phyloP scores from a whole-genome alignment of 2,329 filamentous ascomycete genomes.

The Apiospora arundinis region DNA sequence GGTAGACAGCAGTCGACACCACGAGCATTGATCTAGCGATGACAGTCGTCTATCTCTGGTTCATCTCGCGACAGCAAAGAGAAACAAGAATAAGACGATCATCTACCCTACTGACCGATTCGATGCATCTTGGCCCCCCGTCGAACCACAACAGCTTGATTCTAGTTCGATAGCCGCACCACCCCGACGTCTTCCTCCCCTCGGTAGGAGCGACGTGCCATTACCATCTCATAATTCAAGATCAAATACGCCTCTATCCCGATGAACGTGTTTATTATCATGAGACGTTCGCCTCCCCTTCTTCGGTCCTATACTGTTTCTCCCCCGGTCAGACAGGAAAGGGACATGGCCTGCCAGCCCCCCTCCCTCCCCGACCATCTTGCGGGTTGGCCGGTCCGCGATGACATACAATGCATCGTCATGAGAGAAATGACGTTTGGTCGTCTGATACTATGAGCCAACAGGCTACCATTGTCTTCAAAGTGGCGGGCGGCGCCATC shows the following conservation, averaged over 20 bases:
- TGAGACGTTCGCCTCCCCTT: neutral
- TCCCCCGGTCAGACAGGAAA: neutral
- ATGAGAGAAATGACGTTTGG: neutral
- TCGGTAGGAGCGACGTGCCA: neutral
- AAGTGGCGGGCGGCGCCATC: neutral
- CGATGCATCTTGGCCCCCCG: neutral
- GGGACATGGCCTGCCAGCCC: neutral
- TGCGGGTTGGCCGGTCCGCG: neutral
- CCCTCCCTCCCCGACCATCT: neutral
- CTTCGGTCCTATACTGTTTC: neutral
- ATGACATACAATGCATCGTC: neutral
- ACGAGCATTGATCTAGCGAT: too few species aligned
- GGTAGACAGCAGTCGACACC: neutral
- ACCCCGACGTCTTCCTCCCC: neutral
- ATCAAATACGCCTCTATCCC: neutral
- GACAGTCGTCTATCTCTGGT: neutral
- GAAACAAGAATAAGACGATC: neutral
- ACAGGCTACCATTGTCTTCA: neutral
- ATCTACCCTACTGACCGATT: neutral
- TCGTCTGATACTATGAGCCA: neutral
- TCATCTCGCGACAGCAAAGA: neutral
- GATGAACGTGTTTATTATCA: neutral
- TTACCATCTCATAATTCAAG: neutral
- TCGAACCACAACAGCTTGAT: constrained; percentile 15
- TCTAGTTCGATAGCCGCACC: constrained; percentile 13